Evolutionary conservation across 768 basidiomycete species (phyloP).

Genomic region (Suillus discolor): DNA sequence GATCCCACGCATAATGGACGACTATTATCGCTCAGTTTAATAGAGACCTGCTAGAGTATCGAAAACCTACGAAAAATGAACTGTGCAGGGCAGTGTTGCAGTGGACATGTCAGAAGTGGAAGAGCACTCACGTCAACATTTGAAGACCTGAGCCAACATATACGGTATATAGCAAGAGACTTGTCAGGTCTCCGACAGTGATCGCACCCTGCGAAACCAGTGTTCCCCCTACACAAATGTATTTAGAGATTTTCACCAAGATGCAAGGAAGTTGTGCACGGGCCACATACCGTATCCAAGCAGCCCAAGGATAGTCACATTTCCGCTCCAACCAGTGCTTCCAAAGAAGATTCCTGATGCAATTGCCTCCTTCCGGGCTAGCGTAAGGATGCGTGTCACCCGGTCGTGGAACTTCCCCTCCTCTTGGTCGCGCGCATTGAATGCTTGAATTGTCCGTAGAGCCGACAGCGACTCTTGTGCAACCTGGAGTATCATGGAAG

Average conservation of each 20-base stretch:
- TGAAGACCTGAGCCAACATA: constrained; percentile 83
- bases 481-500: constrained; percentile 44
- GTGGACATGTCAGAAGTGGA: constrained; percentile 11
- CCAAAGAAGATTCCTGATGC: constrained; percentile 95
- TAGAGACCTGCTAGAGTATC: neutral
- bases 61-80: constrained; percentile 40
- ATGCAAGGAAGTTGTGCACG: neutral
- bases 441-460: constrained; percentile 88
- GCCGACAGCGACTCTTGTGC: constrained; percentile 91
- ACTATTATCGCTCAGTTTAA: constrained; percentile 40
- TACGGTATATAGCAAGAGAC: constrained; percentile 86
- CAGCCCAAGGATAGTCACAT: constrained; percentile 84
- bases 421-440: constrained; percentile 82
- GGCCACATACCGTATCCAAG: constrained; percentile 79
- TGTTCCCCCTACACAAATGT: constrained; percentile 65
- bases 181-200: constrained; percentile 90
- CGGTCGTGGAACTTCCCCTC: constrained; percentile 71
- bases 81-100: constrained; percentile 21
- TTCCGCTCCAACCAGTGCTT: constrained; percentile 90
- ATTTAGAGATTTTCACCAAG: constrained; percentile 5
- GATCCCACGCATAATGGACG: constrained; percentile 95
- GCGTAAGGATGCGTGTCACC: constrained; percentile 63
- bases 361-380: constrained; percentile 85
- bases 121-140: constrained; percentile 66
- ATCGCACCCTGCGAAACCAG: constrained; percentile 88